Evolutionary conservation across 202 grass and related monocot species (phyloP).

Genomic region (Zizania palustris): DNA sequence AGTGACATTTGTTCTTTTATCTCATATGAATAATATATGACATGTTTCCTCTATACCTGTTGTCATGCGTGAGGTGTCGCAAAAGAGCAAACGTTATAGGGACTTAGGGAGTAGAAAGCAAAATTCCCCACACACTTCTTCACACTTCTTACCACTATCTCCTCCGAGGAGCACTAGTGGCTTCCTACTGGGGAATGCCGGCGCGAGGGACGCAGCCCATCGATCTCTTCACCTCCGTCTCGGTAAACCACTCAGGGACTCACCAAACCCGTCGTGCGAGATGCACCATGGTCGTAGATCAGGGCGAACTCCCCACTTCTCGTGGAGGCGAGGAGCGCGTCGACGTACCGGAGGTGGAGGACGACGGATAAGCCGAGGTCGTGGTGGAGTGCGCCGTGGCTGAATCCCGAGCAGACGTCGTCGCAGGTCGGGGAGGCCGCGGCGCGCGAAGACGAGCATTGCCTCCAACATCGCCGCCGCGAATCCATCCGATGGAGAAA

Average conservation of each 20-base stretch:
- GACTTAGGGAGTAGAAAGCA: too few species aligned
- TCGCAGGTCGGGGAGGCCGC: too few species aligned
- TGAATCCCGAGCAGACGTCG: too few species aligned
- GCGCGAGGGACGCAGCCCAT: background rate
- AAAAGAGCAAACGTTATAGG: too few species aligned
- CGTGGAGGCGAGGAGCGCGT: background rate
- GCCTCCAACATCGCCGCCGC: background rate
- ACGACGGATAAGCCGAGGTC: constrained; percentile 52
- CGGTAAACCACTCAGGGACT: too few species aligned
- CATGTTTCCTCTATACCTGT: too few species aligned
- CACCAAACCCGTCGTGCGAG: constrained; percentile 27
- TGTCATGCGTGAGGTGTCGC: too few species aligned
- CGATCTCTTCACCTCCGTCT: background rate
- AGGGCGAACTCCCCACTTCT: constrained; percentile 36
- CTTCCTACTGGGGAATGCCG: background rate
- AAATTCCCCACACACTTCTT: too few species aligned
- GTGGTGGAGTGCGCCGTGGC: constrained; percentile 24
- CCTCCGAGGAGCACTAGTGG: too few species aligned
- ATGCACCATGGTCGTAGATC: constrained; percentile 45
- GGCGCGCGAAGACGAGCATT: background rate
- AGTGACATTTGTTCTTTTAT: too few species aligned
- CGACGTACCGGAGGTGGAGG: constrained; percentile 8
- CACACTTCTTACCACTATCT: background rate
- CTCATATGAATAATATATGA: too few species aligned
- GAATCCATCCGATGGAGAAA: background rate